A percentile compares a stretch with the other conserved stretches of the same genome.
These are phyloP conservation scores for Mytilinidion resinicola DNA, from an alignment of 495 filamentous ascomycete genomes.

Conservation along the genomic window DNA sequence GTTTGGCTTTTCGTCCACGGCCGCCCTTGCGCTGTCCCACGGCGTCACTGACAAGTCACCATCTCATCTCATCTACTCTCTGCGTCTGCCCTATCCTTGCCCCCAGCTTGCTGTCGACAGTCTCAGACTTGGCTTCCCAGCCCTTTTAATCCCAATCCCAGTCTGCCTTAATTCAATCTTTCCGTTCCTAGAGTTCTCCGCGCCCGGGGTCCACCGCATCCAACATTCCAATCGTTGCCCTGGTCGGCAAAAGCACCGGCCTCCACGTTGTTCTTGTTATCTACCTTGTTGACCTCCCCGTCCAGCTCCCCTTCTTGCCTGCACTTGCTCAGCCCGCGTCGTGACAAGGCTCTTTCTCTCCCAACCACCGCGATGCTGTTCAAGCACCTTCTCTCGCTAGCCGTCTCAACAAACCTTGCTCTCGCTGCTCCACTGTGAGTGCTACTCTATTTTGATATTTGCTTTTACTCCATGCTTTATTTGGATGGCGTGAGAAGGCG, in stretches of 20 bases:
- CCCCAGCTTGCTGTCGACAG: neutral
- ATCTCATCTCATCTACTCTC: conserved; percentile 11
- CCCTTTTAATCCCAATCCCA: conserved; percentile 4
- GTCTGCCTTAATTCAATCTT: conserved; percentile 2
- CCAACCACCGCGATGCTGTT: conserved; percentile 16
- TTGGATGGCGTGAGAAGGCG: too few relatives aligned
- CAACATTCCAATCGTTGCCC: conserved; percentile 8
- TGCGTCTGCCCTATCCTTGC: neutral
- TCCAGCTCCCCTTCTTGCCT: neutral
- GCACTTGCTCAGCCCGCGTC: neutral
- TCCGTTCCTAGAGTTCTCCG: neutral
- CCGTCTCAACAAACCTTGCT: conserved; percentile 4
- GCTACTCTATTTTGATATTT: neutral
- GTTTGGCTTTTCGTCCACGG: neutral
- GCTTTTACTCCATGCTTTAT: too few relatives aligned
- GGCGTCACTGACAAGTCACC: conserved; percentile 6
- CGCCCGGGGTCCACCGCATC: conserved; percentile 1
- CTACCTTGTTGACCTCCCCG: neutral
- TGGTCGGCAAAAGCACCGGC: conserved; percentile 2
- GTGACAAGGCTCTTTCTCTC: neutral
- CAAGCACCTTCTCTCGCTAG: conserved; percentile 8
- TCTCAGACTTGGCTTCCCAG: conserved; percentile 5
- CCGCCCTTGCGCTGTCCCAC: conserved; percentile 3
- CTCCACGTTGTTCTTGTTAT: conserved; percentile 1
- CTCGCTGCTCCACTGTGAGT: conserved; percentile 24